Percentiles rank a stretch among this genome's conserved stretches.
phyloP scores from a whole-genome alignment of 2,329 filamentous ascomycete genomes.

The Calonectria leucothoes region DNA sequence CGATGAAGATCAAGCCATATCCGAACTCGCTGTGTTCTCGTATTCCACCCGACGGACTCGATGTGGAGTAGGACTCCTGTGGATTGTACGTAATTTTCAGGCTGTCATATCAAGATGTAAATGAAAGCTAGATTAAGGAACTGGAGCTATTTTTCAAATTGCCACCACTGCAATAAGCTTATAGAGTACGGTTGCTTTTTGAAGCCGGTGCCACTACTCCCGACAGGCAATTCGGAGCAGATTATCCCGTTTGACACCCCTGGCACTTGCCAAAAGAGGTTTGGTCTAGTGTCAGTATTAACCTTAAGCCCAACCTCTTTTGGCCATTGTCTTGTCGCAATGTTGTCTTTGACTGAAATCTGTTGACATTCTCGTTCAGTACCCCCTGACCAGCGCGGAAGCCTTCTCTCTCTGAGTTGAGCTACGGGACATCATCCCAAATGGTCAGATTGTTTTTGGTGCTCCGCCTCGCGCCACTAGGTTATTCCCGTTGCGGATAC shows the following conservation, averaged over 20 bases:
- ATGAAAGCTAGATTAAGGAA: background rate
- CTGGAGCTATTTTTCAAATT: background rate
- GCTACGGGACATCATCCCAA: background rate
- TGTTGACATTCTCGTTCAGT: background rate
- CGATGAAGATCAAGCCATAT: too few relatives aligned
- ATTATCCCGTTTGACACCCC: background rate
- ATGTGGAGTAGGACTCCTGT: background rate
- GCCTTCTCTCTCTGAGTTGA: background rate
- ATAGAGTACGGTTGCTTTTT: background rate
- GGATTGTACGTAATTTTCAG: background rate
- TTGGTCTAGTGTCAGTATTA: background rate
- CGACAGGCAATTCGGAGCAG: background rate
- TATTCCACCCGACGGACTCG: background rate
- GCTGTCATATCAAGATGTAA: background rate
- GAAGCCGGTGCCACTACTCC: background rate
- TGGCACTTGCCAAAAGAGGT: background rate
- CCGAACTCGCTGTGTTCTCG: background rate
- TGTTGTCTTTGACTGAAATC: background rate
- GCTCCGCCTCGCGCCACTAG: background rate
- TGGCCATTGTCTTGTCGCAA: background rate
- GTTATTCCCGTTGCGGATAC: background rate
- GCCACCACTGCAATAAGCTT: background rate
- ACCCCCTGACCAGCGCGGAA: background rate
- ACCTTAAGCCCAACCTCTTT: background rate
- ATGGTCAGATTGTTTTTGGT: background rate